phyloP scores from a whole-genome alignment of 352 stramenopile genomes.

The Phytophthora tubulina region DNA sequence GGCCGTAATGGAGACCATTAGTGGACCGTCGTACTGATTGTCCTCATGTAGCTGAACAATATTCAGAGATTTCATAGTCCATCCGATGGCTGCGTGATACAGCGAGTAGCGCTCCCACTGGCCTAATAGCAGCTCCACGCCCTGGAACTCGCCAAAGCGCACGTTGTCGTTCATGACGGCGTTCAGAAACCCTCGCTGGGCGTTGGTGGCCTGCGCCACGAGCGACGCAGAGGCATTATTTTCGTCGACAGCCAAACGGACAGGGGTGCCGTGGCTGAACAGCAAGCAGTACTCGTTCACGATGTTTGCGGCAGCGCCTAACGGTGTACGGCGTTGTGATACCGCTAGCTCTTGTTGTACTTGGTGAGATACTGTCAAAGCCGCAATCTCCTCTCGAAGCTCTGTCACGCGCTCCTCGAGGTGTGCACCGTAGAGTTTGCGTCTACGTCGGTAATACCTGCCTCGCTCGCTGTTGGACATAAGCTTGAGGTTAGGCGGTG shows the following conservation, averaged over 20 bases:
- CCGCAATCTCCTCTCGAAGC: constrained; percentile 55
- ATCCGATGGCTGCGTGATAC: constrained; percentile 47
- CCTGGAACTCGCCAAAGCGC: constrained; percentile 49
- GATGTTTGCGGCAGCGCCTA: constrained; percentile 35
- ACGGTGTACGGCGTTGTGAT: constrained; percentile 26
- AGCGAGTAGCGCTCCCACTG: constrained; percentile 63
- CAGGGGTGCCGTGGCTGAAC: constrained; percentile 54
- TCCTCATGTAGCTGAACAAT: constrained; percentile 28
- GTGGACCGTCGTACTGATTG: constrained; percentile 39
- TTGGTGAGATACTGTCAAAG: constrained; percentile 36
- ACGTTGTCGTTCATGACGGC: constrained; percentile 48
- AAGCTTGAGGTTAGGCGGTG: constrained; percentile 43
- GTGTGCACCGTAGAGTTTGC: constrained; percentile 57
- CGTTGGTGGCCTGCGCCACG: constrained; percentile 24
- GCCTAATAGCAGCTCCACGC: constrained; percentile 45
- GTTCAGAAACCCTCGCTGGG: constrained; percentile 48
- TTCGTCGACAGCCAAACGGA: constrained; percentile 45
- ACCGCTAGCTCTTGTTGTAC: constrained; percentile 35
- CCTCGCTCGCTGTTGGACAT: constrained; percentile 72
- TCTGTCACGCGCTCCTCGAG: constrained; percentile 46
- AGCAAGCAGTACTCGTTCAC: constrained; percentile 57
- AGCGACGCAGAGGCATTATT: constrained; percentile 14
- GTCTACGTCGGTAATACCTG: constrained; percentile 61
- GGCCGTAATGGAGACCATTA: constrained; percentile 36
- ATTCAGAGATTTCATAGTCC: constrained; percentile 48